phyloP scores from a whole-genome alignment of 2,329 filamentous ascomycete genomes.

The Paramyrothecium sp. region DNA sequence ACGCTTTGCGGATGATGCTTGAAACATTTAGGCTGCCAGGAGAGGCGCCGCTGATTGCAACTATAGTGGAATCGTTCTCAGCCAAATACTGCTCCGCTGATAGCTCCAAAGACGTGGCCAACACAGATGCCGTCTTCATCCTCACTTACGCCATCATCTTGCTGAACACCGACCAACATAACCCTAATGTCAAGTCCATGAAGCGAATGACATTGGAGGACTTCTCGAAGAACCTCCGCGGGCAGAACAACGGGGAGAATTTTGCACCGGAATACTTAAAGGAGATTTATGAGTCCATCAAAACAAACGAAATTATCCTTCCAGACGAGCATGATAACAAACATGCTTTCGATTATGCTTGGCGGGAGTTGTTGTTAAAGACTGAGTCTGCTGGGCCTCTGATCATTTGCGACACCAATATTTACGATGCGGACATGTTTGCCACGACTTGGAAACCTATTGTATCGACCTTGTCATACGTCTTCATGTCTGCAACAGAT shows the following conservation, averaged over 20 bases:
- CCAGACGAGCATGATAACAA: constrained; percentile 97
- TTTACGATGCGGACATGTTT: constrained; percentile 98
- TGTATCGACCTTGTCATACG: constrained; percentile 90
- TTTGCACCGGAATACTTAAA: constrained; percentile 82
- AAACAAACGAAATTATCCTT: constrained; percentile 89
- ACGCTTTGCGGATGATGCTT: constrained; percentile 82
- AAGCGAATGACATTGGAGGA: constrained; percentile 83
- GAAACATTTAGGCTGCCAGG: constrained; percentile 92
- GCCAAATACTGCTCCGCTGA: constrained; percentile 77
- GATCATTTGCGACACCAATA: constrained; percentile 81
- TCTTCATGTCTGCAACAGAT: constrained; percentile 98
- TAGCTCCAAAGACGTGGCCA: constrained; percentile 71
- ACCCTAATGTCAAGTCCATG: constrained; percentile 76
- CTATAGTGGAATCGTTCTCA: constrained; percentile 84
- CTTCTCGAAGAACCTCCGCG: constrained; percentile 86
- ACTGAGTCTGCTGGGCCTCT: constrained; percentile 73
- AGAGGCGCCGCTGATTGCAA: constrained; percentile 88
- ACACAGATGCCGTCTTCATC: constrained; percentile 86
- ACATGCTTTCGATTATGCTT: constrained; percentile 94
- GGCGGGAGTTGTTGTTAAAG: constrained; percentile 91
- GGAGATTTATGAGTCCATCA: constrained; percentile 88
- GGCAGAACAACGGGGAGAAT: constrained; percentile 82
- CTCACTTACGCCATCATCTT: constrained; percentile 96
- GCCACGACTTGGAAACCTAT: constrained; percentile 93
- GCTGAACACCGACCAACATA: constrained; percentile 96